Base-by-base conservation (phyloP, 495 filamentous ascomycete genomes). In the Letharia columbiana region DNA sequence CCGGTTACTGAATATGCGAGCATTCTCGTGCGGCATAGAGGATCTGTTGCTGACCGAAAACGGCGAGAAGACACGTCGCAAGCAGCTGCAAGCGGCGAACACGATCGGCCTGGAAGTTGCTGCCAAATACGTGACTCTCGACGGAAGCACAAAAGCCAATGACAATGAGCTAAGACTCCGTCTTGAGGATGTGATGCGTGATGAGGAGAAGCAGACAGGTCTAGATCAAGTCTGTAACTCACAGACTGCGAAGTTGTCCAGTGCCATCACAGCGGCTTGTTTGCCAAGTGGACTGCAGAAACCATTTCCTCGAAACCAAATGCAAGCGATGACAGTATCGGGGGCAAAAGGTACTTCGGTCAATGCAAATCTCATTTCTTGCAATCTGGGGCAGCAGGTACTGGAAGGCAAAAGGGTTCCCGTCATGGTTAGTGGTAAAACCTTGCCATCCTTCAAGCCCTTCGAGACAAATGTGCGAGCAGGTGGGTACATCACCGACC, bases 311-410 rank as follows among this genome's bases (percentile, higher is more conserved):
- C 88, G 87, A 72, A 99, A 99, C 69, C 95, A 98, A 75, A 98
- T 99, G 91, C 95, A 98, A 81, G 85, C 88, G 67, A 99, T 99
- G 95, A 99, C 95, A 13, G 87, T 87, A 4, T 96, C 95, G 37
- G 95, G 95, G 71, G 95, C 95, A 60, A 99, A 99, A 82, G 94
- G 95, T 72, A 88, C 83, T 45, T 76, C 82, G 62, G 95, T 98
- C 71, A 99, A 99, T 74, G 95, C 95, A 64, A 96, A 94, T 71
- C 85, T 96, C 63, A 98, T 99, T 79, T 96, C 92, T 41, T 98
- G 92, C 76, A 95, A 98, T 73, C 83, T 99, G 64, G 95, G 95
- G 35, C 95, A 99, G 73, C 95, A 99, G 73, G 89, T 95, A 77
- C 78, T 99, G 69, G 95, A 99, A 80, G 95, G 95, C 71, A 83